Conservation (phyloP, 2,329 filamentous ascomycete genomes). For the Monosporascus sp. region DNA sequence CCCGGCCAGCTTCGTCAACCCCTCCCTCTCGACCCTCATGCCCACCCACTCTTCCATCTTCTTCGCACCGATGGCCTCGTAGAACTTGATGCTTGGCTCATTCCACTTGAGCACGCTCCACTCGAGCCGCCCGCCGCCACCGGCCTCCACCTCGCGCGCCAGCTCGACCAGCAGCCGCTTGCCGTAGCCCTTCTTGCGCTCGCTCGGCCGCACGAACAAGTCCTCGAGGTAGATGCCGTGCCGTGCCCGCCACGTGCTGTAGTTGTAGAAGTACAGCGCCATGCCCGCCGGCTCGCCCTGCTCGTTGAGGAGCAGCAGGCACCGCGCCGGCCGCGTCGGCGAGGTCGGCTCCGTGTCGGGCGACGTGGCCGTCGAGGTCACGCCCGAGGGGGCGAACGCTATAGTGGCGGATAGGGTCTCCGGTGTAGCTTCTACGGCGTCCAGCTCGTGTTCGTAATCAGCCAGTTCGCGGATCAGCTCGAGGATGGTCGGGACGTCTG, state of each 20-base stretch:
- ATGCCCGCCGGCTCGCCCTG: constrained; percentile 58
- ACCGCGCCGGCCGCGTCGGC: constrained; percentile 63
- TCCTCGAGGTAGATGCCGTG: constrained; percentile 93
- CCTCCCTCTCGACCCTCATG: constrained; percentile 68
- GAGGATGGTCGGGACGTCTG: constrained; percentile 80
- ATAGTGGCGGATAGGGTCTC: constrained; percentile 68
- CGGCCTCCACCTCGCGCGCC: constrained; percentile 71
- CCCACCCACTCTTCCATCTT: constrained; percentile 68
- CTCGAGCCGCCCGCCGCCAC: constrained; percentile 72
- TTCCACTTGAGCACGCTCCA: constrained; percentile 96
- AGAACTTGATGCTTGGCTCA: constrained; percentile 82
- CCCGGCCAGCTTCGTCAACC: constrained; percentile 53
- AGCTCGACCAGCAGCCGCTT: constrained; percentile 67
- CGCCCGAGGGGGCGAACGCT: constrained; percentile 61
- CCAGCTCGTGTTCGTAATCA: constrained; percentile 74
- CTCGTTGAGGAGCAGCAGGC: constrained; percentile 59
- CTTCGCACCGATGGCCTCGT: constrained; percentile 64
- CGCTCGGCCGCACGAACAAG: constrained; percentile 69
- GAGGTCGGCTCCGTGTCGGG: constrained; percentile 50
- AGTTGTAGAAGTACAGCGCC: constrained; percentile 93
- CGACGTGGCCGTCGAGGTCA: constrained; percentile 32
- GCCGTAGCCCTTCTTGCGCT: constrained; percentile 75
- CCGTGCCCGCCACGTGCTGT: constrained; percentile 84
- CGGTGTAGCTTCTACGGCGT: constrained; percentile 73
- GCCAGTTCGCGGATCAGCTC: constrained; percentile 79